A percentile compares a stretch with the other conserved stretches of the same genome.
These are phyloP conservation scores for Cadophora sp. DNA, from an alignment of 2,329 filamentous ascomycete species.

Conservation along the genomic window DNA sequence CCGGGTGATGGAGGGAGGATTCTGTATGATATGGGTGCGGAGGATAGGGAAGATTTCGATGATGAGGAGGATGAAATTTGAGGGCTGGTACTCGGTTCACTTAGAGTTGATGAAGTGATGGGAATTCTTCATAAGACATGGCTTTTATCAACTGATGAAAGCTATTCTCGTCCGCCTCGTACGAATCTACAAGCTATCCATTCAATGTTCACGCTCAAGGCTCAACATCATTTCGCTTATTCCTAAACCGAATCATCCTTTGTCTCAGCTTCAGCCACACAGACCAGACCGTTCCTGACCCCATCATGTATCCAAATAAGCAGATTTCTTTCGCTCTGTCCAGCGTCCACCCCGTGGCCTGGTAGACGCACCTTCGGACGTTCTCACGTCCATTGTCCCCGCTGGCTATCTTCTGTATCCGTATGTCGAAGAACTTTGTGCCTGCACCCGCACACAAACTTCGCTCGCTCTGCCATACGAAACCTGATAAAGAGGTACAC, in stretches of 20 bases:
- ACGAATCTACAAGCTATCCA: not conserved
- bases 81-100: not conserved
- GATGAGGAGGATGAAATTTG: conserved; percentile 73
- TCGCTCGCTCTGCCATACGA: no score
- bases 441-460: no score
- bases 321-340: not conserved
- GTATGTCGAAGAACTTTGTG: not conserved
- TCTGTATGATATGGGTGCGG: conserved; percentile 93
- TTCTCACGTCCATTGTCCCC: not conserved
- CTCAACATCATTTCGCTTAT: not conserved
- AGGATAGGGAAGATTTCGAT: conserved; percentile 97
- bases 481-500: no score
- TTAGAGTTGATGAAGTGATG: no score
- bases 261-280: not conserved
- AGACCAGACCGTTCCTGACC: not conserved
- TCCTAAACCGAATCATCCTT: not conserved
- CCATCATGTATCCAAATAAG: not conserved
- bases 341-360: not conserved
- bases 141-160: not conserved
- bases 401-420: not conserved
- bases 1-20: conserved; percentile 90
- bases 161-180: not conserved
- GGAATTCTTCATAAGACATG: not conserved
- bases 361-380: not conserved
- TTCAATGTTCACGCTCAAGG: not conserved